These are phyloP conservation scores for Shiraia sp. DNA, from an alignment of 2,329 filamentous ascomycete genomes.

Conservation along the genomic window DNA sequence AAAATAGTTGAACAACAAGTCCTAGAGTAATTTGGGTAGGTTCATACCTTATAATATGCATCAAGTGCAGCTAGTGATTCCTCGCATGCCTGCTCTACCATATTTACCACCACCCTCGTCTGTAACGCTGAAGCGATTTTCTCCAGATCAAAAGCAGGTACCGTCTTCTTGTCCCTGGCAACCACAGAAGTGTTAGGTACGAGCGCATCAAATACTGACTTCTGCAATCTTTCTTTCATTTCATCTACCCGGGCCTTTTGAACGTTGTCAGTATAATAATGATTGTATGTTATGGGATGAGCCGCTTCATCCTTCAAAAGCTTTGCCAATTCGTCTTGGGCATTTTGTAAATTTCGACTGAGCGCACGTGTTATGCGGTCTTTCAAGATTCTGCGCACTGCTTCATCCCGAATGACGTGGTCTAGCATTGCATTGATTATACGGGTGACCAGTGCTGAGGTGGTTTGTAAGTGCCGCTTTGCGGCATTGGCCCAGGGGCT, in stretches of 20 bases:
- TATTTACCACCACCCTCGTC: constrained; percentile 4
- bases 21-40: background rate
- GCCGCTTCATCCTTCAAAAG: constrained; percentile 1
- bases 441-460: constrained; percentile 1
- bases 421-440: constrained; percentile 3
- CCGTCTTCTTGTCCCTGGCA: background rate
- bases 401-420: constrained; percentile 3
- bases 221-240: constrained; percentile 26
- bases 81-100: constrained; percentile 6
- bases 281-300: constrained; percentile 50
- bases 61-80: constrained; percentile 5
- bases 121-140: no score
- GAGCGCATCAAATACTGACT: constrained; percentile 6
- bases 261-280: constrained; percentile 42
- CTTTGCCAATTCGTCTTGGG: constrained; percentile 3
- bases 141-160: no score
- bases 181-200: no score
- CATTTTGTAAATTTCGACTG: background rate
- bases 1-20: background rate
- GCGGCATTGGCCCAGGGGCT: constrained; percentile 54
- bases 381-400: background rate
- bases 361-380: background rate
- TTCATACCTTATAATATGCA: constrained; percentile 9
- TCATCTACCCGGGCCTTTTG: constrained; percentile 33
- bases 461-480: constrained; percentile 34